phyloP scores from a whole-genome alignment of 1,284 basidiomycete genomes.

The Cryptococcus sp. region DNA sequence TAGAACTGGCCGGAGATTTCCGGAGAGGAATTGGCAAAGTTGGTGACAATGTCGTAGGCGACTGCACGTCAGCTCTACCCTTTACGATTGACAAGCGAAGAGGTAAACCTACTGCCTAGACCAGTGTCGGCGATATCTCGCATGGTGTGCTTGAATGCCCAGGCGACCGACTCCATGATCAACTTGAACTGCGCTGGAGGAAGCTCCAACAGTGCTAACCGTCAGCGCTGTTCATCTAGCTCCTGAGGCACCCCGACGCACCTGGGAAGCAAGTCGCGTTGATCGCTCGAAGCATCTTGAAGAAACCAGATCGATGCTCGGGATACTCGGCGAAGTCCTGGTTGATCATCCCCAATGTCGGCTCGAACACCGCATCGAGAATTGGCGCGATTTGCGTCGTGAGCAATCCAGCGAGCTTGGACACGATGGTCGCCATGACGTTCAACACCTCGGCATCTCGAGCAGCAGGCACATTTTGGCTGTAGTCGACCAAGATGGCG shows the following conservation, averaged over 20 bases:
- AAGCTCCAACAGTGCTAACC: slow-evolving; percentile 73
- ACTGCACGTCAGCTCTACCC: slow-evolving; percentile 52
- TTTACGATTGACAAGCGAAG: background rate
- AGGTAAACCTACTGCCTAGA: slow-evolving; percentile 61
- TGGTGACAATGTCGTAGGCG: slow-evolving; percentile 90
- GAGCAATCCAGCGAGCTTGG: slow-evolving; percentile 70
- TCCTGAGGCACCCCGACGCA: slow-evolving; percentile 36
- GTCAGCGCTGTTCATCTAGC: slow-evolving; percentile 4
- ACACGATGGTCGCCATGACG: slow-evolving; percentile 95
- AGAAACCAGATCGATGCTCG: slow-evolving; percentile 96
- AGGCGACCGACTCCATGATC: slow-evolving; percentile 97
- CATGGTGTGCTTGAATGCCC: slow-evolving; percentile 99
- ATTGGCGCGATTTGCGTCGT: slow-evolving; percentile 95
- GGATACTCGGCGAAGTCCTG: slow-evolving; percentile 98
- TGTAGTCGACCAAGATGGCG: slow-evolving; percentile 95
- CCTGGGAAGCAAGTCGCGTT: slow-evolving; percentile 95
- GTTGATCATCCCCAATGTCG: slow-evolving; percentile 98
- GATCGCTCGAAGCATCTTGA: slow-evolving; percentile 89
- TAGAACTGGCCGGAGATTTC: slow-evolving; percentile 76
- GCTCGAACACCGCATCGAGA: slow-evolving; percentile 95
- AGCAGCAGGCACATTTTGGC: slow-evolving; percentile 85
- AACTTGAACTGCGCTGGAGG: slow-evolving; percentile 93
- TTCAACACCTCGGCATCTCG: slow-evolving; percentile 97
- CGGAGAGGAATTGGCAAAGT: slow-evolving; percentile 79
- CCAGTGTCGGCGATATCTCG: slow-evolving; percentile 97